Evolutionary conservation across 139 green algal genomes (phyloP).

Genomic region (Pleodorina starrii): DNA sequence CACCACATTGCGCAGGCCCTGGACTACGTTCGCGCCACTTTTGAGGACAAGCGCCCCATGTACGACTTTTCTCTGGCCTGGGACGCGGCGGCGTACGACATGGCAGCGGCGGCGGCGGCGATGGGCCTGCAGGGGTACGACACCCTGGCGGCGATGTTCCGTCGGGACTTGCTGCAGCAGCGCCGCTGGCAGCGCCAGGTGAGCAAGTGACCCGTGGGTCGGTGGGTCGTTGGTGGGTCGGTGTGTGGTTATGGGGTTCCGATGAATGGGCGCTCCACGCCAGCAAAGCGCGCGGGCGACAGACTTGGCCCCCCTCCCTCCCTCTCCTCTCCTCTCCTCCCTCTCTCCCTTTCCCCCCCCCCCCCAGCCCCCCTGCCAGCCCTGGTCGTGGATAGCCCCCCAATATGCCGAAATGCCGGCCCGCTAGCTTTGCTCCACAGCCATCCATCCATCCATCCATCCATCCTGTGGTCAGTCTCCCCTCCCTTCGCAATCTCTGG

Average conservation of each 20-base stretch:
- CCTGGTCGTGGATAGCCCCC: too few species aligned
- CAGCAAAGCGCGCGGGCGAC: too few species aligned
- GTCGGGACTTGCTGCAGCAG: conserved; percentile 56
- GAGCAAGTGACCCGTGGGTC: neutral
- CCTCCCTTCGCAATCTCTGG: too few species aligned
- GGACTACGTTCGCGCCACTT: conserved; percentile 30
- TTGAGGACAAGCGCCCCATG: conserved; percentile 53
- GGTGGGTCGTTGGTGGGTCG: too few species aligned
- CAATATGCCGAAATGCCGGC: too few species aligned
- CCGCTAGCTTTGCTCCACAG: too few species aligned
- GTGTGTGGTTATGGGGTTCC: too few species aligned
- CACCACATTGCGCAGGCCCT: conserved; percentile 1
- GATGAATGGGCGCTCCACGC: too few species aligned
- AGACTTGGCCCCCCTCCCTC: too few species aligned
- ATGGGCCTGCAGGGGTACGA: neutral
- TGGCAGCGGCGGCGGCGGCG: neutral
- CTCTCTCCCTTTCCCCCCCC: neutral
- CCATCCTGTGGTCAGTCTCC: too few species aligned
- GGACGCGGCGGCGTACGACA: conserved; percentile 45
- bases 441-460: too few species aligned
- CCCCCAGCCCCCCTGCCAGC: neutral
- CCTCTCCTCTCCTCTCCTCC: too few species aligned
- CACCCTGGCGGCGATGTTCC: conserved; percentile 9
- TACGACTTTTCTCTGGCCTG: conserved; percentile 36
- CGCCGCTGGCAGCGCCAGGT: conserved; percentile 50